A percentile compares a stretch with the other conserved stretches of the same genome.
Evolutionary conservation across 2,329 filamentous ascomycete species (phyloP).

Genomic region (Colletotrichum neosansevieriae): DNA sequence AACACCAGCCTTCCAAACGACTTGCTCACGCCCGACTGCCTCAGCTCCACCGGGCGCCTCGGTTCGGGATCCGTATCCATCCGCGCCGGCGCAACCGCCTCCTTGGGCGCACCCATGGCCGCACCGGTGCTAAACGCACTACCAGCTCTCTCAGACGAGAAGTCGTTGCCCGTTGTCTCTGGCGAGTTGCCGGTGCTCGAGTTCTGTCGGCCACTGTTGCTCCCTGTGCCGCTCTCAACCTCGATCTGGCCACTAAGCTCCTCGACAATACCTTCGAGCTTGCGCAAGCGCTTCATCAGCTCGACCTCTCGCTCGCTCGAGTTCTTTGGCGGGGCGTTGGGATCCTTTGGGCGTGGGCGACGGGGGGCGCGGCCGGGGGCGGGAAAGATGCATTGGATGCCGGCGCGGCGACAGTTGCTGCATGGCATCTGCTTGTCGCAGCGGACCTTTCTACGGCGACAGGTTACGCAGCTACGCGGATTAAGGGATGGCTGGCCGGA

Average conservation of each 20-base stretch:
- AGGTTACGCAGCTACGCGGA: slow-evolving; percentile 63
- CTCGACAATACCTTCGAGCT: slow-evolving; percentile 82
- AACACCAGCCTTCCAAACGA: slow-evolving; percentile 77
- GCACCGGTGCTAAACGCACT: slow-evolving; percentile 20
- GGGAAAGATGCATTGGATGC: slow-evolving; percentile 80
- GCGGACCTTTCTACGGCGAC: slow-evolving; percentile 73
- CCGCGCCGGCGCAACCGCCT: background rate
- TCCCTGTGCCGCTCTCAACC: slow-evolving; percentile 53
- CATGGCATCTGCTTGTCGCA: slow-evolving; percentile 85
- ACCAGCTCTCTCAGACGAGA: slow-evolving; percentile 19
- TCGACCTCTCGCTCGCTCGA: slow-evolving; percentile 74
- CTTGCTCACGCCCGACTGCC: slow-evolving; percentile 52
- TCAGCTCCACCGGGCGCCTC: slow-evolving; percentile 26
- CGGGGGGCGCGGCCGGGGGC: slow-evolving; percentile 79
- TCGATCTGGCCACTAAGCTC: slow-evolving; percentile 75
- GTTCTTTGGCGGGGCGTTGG: slow-evolving; percentile 70
- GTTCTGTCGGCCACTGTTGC: slow-evolving; percentile 41
- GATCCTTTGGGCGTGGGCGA: slow-evolving; percentile 73
- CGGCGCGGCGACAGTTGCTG: slow-evolving; percentile 78
- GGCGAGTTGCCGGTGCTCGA: slow-evolving; percentile 47
- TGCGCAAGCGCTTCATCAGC: slow-evolving; percentile 77
- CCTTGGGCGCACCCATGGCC: background rate
- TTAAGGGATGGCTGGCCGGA: slow-evolving; percentile 53
- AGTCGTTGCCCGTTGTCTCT: slow-evolving; percentile 43
- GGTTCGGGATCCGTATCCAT: slow-evolving; percentile 43